A percentile compares a stretch with the other conserved stretches of the same genome.
phyloP scores from a whole-genome alignment of 352 stramenopile genomes.

The Pythium pectinolyticum region DNA sequence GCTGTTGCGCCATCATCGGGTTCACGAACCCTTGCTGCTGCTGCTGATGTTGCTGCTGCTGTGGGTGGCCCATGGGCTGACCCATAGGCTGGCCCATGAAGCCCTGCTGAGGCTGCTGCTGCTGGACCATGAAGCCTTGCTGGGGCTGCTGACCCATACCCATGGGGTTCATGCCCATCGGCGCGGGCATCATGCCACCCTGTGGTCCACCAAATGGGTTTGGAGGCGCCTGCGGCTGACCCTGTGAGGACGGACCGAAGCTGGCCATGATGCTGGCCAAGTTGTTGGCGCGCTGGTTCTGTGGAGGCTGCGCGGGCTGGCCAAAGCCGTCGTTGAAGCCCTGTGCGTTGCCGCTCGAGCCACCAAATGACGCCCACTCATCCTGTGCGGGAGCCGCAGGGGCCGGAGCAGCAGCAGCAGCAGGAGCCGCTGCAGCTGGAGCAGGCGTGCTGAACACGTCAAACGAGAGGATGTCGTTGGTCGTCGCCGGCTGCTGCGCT shows the following conservation, averaged over 20 bases:
- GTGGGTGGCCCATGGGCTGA: slow-evolving; percentile 50
- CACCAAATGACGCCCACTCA: slow-evolving; percentile 73
- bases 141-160: slow-evolving; percentile 37
- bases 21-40: slow-evolving; percentile 38
- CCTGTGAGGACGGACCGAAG: slow-evolving; percentile 53
- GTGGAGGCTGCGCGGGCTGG: slow-evolving; percentile 27
- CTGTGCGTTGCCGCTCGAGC: slow-evolving; percentile 44
- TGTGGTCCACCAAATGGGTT: slow-evolving; percentile 44
- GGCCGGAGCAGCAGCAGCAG: slow-evolving; percentile 23
- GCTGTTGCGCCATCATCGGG: slow-evolving; percentile 46
- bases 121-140: slow-evolving; percentile 40
- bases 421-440: slow-evolving; percentile 21
- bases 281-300: slow-evolving; percentile 65
- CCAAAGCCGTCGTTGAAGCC: slow-evolving; percentile 51
- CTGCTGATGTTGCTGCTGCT: slow-evolving; percentile 24
- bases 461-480: slow-evolving; percentile 72
- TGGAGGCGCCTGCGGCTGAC: slow-evolving; percentile 24
- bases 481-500: slow-evolving; percentile 27
- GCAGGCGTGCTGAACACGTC: slow-evolving; percentile 55
- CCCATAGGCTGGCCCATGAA: slow-evolving; percentile 17
- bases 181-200: slow-evolving; percentile 38
- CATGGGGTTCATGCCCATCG: slow-evolving; percentile 47
- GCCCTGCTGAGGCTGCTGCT: slow-evolving; percentile 30
- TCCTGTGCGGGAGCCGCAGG: slow-evolving; percentile 44
- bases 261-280: slow-evolving; percentile 89